Percentiles rank a stretch among this genome's conserved stretches.
Evolutionary conservation across 1,284 basidiomycete genomes (phyloP).

Genomic region (Sphaerobolus stellatus): DNA sequence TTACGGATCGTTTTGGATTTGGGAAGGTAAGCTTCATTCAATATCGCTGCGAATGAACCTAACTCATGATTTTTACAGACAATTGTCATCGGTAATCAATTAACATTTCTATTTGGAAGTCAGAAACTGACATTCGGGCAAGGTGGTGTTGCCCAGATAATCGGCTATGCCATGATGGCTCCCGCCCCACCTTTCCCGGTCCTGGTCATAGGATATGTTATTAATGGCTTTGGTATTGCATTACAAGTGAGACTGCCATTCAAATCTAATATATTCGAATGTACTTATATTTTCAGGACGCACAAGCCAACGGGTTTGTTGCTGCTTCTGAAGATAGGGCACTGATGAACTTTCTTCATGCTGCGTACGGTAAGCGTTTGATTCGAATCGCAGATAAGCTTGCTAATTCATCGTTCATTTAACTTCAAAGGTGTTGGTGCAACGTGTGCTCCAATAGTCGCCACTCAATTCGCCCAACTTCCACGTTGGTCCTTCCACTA

Average conservation of each 20-base stretch:
- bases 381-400: slow-evolving; percentile 24
- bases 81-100: slow-evolving; percentile 27
- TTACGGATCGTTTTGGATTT: slow-evolving; percentile 58
- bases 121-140: slow-evolving; percentile 35
- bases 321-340: slow-evolving; percentile 43
- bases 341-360: slow-evolving; percentile 58
- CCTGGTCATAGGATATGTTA: slow-evolving; percentile 56
- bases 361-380: slow-evolving; percentile 41
- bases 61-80: slow-evolving; percentile 42
- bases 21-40: slow-evolving; percentile 45
- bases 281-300: slow-evolving; percentile 37
- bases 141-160: slow-evolving; percentile 29
- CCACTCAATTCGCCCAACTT: slow-evolving; percentile 60
- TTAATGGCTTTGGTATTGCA: slow-evolving; percentile 62
- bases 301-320: slow-evolving; percentile 58
- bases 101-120: not conserved
- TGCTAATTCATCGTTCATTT: not conserved
- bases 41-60: not conserved
- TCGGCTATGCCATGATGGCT: slow-evolving; percentile 42
- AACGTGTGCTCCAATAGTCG: slow-evolving; percentile 55
- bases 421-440: slow-evolving; percentile 52
- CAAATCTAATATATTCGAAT: not conserved
- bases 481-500: slow-evolving; percentile 64
- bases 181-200: slow-evolving; percentile 67
- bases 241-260: slow-evolving; percentile 41